Conservation (phyloP, 139 green algal species). For the Bryopsis sp. region DNA sequence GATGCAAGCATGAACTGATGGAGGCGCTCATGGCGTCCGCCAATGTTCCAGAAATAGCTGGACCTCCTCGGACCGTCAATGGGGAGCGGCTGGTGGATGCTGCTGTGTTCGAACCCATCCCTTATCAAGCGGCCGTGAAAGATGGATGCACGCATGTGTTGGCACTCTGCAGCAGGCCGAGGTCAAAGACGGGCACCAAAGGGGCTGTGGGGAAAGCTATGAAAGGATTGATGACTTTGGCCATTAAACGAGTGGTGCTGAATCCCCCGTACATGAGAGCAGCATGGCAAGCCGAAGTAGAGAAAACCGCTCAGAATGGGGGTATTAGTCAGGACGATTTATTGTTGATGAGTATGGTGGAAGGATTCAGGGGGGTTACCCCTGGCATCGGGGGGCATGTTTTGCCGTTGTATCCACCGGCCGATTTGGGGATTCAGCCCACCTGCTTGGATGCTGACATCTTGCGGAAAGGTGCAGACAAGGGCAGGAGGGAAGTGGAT, state of each 20-base stretch:
- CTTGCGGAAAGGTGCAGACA: conserved; percentile 37
- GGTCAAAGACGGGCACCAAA: conserved; percentile 21
- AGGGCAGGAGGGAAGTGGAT: conserved; percentile 34
- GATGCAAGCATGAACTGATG: conserved; percentile 49
- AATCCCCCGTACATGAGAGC: conserved; percentile 44
- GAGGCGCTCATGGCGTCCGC: conserved; percentile 66
- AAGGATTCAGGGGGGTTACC: conserved; percentile 2
- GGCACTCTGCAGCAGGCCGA: conserved; percentile 51
- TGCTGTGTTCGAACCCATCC: conserved; percentile 75
- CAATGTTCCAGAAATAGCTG: conserved; percentile 62
- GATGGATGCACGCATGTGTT: conserved; percentile 84
- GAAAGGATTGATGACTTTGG: conserved; percentile 20
- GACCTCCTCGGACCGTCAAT: conserved; percentile 23
- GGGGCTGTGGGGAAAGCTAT: conserved; percentile 23
- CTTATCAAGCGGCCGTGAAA: conserved; percentile 37
- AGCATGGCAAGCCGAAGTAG: conserved; percentile 29
- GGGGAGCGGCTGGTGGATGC: conserved; percentile 71
- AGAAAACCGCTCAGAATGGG: conserved; percentile 14
- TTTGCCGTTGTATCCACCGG: conserved; percentile 30
- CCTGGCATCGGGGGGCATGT: conserved; percentile 21
- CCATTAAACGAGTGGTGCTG: conserved; percentile 31
- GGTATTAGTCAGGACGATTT: conserved; percentile 5
- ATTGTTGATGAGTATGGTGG: conserved; percentile 23
- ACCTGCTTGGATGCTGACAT: conserved; percentile 42
- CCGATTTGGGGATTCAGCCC: conserved; percentile 31